phyloP scores from a whole-genome alignment of 2,329 filamentous ascomycete genomes.

The Albifimbria verrucaria region DNA sequence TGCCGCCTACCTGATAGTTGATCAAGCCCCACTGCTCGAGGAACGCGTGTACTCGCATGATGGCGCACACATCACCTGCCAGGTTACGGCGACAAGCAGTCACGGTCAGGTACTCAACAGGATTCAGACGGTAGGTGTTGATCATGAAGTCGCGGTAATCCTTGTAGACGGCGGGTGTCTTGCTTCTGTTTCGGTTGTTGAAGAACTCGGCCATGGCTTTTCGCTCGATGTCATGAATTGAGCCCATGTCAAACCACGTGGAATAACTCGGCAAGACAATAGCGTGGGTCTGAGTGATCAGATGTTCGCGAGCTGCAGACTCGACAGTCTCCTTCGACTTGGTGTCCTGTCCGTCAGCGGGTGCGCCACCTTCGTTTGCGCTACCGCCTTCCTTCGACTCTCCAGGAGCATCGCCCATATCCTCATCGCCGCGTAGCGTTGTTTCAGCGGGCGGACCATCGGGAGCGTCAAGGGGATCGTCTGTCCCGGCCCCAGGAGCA shows the following conservation, averaged over 20 bases:
- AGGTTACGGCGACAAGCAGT: slow-evolving; percentile 93
- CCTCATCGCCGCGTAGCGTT: slow-evolving; percentile 67
- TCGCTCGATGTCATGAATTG: slow-evolving; percentile 84
- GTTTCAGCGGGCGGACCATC: slow-evolving; percentile 56
- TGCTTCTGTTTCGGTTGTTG: slow-evolving; percentile 96
- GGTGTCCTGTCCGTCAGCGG: slow-evolving; percentile 50
- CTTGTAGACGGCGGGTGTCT: slow-evolving; percentile 95
- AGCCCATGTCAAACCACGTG: slow-evolving; percentile 98
- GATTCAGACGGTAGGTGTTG: slow-evolving; percentile 96
- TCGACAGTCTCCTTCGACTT: slow-evolving; percentile 81
- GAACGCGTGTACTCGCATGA: slow-evolving; percentile 98
- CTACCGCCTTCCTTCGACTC: slow-evolving; percentile 47
- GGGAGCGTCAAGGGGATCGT: slow-evolving; percentile 69
- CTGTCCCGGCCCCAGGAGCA: slow-evolving; percentile 49
- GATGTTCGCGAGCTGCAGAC: slow-evolving; percentile 82
- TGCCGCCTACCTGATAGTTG: slow-evolving; percentile 79
- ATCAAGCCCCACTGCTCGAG: slow-evolving; percentile 98
- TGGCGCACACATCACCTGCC: slow-evolving; percentile 95
- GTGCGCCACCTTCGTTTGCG: slow-evolving; percentile 43
- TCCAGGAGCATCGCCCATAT: slow-evolving; percentile 68
- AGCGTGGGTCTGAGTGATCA: slow-evolving; percentile 89
- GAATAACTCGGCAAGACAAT: slow-evolving; percentile 98
- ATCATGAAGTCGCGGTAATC: slow-evolving; percentile 99
- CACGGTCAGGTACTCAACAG: slow-evolving; percentile 92
- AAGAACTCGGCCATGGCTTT: slow-evolving; percentile 98